Evolutionary conservation across 495 filamentous ascomycete genomes (phyloP), one percentile per base, ranked within the genome.

Genomic region (Aspergillus affinis): DNA sequence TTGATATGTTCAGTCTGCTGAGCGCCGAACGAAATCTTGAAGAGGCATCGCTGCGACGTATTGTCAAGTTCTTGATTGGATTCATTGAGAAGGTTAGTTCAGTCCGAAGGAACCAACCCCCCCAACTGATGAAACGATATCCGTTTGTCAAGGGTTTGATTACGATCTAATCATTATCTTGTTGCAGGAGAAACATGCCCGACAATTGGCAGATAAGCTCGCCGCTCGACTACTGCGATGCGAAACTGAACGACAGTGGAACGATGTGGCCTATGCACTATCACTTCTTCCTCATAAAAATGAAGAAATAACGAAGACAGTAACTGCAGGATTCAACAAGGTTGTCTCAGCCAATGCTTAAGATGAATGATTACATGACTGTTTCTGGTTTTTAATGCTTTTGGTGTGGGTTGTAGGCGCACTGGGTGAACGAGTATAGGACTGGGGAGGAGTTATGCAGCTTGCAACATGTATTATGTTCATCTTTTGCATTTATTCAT

Each of bases 1-100:
- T 98, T 12, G 95, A 99, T 67, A 99, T 99, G 91, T 99, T 99
- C 74, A 92, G 89, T 65, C 68, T 98, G 67, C 73, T 99, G 50
- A 92, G 90, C 48, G 90, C 91, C 0, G 93, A 95, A 64, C 82
- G 81, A 49, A 84, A 82, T 32, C 78, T 99, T 59, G 89, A 93
- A 50, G 93, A 97, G 71, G 89, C 92, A 57, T 82, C 88, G 10
- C 83, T 99, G 60, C 85, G 82, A 65, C 82, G 90, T 64, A 94
- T 99, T 54, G 78, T 98, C 48, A 91, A 92, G 69, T 99, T 99
- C 75, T 72, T 99, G 65, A 84, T 94, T 47, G 90, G 90, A 2
- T 98, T 99, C 68, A 89, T 99, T 58, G 95, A 99, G 70, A 99
- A 98, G 88, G 93, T 96, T 77, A 70, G 77, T 66, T 48, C 48